Evolutionary conservation across 441 rosid species (phyloP), one percentile per base, ranked within the genome.

Genomic region (Erodium trifolium): DNA sequence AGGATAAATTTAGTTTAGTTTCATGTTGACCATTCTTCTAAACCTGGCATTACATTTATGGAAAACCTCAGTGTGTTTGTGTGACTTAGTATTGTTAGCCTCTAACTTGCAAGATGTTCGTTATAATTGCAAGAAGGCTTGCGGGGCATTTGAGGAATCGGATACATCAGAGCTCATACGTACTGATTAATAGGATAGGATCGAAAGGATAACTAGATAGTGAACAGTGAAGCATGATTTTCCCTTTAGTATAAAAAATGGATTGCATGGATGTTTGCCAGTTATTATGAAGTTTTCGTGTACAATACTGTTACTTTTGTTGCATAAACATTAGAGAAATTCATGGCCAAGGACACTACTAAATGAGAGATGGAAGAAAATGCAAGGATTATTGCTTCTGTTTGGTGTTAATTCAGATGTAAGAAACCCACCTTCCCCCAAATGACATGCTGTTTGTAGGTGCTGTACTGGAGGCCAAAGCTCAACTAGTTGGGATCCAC

Each of bases 401-500:
- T 53, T n/a, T 53, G 1, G n/a, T 53, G 60, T 53, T 53, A 53
- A 53, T 53, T n/a, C 6, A 53, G 5, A 67, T 68, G 16, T 19
- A 75, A 45, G 37, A 60, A n/a, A 68, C 29, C 47, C 3, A 53
- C 19, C 35, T 63, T 67, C 5, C 60, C 41, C 65, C 74, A 72
- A 17, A 27, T 49, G 59, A 41, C 71, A 35, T 35, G 19, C 65
- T 66, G 74, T 39, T 67, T 69, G 63, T 64, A 94, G 99, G 94
- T 62, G 86, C 83, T 71, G 90, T 92, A 14, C 68, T 92, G 78
- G 92, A 92, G 79, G 85, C 90, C 41, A 90, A 92, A 76, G 80
- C 99, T 77, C 92, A 88, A 69, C 83, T 90, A 17, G 89, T 92
- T 67, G 96, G 90, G 31, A 83, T 91, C 73, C 94, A 85, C 63